phyloP scores from a whole-genome alignment of 495 filamentous ascomycete genomes.

The Aspergillus nidulans region DNA sequence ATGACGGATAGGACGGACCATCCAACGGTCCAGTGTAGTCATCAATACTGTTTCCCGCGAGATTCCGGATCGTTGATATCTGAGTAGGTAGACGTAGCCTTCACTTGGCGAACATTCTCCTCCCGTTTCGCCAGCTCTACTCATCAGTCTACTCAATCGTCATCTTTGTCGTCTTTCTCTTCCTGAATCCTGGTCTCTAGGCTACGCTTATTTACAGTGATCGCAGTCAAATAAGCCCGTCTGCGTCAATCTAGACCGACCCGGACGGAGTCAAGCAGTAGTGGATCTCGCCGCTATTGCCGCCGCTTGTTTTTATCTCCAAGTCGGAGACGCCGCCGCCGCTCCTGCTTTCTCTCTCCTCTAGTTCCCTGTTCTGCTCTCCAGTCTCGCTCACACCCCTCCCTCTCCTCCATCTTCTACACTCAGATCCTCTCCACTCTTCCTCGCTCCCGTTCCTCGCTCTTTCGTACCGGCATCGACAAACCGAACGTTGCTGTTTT shows the following conservation, averaged over 20 bases:
- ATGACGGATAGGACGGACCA: neutral
- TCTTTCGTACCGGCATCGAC: neutral
- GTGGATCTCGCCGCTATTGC: slow-evolving; percentile 23
- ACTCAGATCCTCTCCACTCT: neutral
- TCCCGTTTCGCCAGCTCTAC: neutral
- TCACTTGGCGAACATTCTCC: slow-evolving; percentile 6
- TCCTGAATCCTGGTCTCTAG: too few relatives aligned
- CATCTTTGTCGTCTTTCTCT: neutral
- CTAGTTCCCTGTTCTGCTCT: slow-evolving; percentile 14
- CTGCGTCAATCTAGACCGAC: neutral
- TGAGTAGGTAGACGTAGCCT: neutral
- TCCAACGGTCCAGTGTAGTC: neutral
- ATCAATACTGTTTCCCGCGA: slow-evolving; percentile 11
- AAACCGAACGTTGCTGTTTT: neutral
- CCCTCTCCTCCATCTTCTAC: slow-evolving; percentile 6
- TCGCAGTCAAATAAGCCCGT: neutral
- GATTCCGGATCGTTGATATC: slow-evolving; percentile 9
- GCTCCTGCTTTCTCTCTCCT: slow-evolving; percentile 22
- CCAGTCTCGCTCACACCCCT: slow-evolving; percentile 11
- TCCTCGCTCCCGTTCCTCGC: slow-evolving; percentile 8
- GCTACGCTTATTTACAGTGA: too few relatives aligned
- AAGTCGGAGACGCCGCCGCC: slow-evolving; percentile 18
- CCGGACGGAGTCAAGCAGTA: slow-evolving; percentile 11
- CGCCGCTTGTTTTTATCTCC: slow-evolving; percentile 20
- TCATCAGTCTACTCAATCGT: neutral